phyloP scores from a whole-genome alignment of 495 filamentous ascomycete genomes.

The Daldinia concentrica region DNA sequence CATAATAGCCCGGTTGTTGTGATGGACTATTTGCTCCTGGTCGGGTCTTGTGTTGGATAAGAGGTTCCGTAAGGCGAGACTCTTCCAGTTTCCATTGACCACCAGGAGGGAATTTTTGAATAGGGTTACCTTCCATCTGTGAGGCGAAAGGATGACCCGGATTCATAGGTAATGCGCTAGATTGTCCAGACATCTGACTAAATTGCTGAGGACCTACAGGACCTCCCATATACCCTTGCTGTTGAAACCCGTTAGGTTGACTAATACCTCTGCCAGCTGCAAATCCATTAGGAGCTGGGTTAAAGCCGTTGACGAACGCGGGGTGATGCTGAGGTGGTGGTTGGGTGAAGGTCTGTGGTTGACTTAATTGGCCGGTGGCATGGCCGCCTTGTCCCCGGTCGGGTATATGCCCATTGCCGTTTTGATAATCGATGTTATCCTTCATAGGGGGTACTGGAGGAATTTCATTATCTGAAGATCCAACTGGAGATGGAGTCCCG shows the following conservation, averaged over 20 bases:
- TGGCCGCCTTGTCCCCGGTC: conserved; percentile 16
- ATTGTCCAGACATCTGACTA: conserved; percentile 20
- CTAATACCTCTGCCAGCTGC: conserved; percentile 37
- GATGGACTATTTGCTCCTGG: conserved; percentile 49
- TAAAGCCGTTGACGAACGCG: conserved; percentile 9
- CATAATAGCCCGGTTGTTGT: conserved; percentile 49
- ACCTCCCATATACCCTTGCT: conserved; percentile 40
- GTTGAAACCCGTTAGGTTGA: conserved; percentile 35
- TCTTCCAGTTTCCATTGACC: conserved; percentile 57
- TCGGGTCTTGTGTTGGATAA: conserved; percentile 52
- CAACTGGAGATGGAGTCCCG: conserved; percentile 39
- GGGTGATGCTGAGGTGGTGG: conserved; percentile 33
- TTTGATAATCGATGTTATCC: conserved; percentile 29
- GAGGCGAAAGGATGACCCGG: conserved; percentile 36
- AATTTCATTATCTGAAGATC: conserved; percentile 38
- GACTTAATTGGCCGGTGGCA: conserved; percentile 8
- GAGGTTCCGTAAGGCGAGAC: conserved; percentile 55
- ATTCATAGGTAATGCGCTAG: conserved; percentile 28
- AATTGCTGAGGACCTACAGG: conserved; percentile 25
- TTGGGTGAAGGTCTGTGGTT: conserved; percentile 33
- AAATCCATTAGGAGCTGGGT: conserved; percentile 43
- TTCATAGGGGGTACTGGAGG: conserved; percentile 34
- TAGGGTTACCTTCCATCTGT: conserved; percentile 36
- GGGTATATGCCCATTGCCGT: conserved; percentile 38
- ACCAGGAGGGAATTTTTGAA: conserved; percentile 40